Evolutionary conservation across 345 rosid species (phyloP).

Genomic region (Citrus maxima): DNA sequence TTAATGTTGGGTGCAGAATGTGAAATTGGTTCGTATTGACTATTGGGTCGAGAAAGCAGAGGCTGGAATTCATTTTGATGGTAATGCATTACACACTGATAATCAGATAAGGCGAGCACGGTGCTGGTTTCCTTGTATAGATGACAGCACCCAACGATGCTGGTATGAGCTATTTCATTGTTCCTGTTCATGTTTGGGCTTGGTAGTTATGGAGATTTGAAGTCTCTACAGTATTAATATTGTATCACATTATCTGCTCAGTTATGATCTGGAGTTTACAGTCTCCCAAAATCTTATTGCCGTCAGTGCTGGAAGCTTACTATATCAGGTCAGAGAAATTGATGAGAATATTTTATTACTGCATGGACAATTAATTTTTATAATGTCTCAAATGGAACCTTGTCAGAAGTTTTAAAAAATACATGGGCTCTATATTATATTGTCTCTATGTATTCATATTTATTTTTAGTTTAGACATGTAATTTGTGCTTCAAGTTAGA

Average conservation of each 20-base stretch:
- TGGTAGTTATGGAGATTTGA: neutral
- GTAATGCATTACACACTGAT: conserved; percentile 73
- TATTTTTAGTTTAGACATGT: neutral
- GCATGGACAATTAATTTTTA: neutral
- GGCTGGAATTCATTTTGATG: conserved; percentile 86
- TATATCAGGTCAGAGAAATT: conserved; percentile 67
- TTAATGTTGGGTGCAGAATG: conserved; percentile 84
- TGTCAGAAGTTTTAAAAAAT: neutral
- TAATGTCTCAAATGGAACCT: neutral
- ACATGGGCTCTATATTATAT: neutral
- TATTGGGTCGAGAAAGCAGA: conserved; percentile 90
- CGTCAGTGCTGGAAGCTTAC: conserved; percentile 82
- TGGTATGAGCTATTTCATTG: conserved; percentile 43
- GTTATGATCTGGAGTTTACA: conserved; percentile 92
- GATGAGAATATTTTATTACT: conserved; percentile 14
- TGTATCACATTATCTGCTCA: conserved; percentile 31
- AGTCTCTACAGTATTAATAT: neutral
- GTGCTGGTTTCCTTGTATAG: conserved; percentile 96
- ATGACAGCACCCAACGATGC: conserved; percentile 79
- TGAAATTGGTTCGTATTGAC: conserved; percentile 75
- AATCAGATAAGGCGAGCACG: conserved; percentile 93
- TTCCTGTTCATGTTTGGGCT: neutral
- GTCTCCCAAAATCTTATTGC: conserved; percentile 89
- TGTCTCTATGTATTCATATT: neutral
- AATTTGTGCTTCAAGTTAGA: neutral